Conservation (phyloP, 2,329 filamentous ascomycete species). For the Fusarium dlaminii region DNA sequence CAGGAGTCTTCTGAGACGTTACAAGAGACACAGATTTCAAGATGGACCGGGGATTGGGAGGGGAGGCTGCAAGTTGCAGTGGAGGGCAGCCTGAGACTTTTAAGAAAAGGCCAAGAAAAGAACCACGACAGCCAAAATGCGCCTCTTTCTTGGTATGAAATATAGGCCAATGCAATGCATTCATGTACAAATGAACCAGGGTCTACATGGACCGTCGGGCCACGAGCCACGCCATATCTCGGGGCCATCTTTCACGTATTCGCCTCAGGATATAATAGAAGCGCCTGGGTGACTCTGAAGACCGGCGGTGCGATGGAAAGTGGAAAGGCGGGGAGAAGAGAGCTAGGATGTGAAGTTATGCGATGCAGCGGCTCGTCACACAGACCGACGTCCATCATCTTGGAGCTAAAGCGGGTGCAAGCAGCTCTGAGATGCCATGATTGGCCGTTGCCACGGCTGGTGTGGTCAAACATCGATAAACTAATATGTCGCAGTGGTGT, state of each 20-base stretch:
- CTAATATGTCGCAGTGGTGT: conserved; percentile 17
- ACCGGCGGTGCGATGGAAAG: conserved; percentile 27
- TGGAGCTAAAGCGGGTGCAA: conserved; percentile 21
- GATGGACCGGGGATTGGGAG: conserved; percentile 23
- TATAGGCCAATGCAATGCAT: conserved; percentile 30
- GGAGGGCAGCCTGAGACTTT: conserved; percentile 31
- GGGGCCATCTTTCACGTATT: conserved; percentile 15
- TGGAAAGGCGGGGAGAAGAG: conserved; percentile 25
- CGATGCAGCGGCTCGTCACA: conserved; percentile 36
- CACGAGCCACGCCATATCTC: conserved; percentile 34
- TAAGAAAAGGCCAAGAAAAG: conserved; percentile 34
- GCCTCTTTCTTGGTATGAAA: conserved; percentile 19
- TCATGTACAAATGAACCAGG: conserved; percentile 20
- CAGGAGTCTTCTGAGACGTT: conserved; percentile 35
- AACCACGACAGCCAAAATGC: conserved; percentile 25
- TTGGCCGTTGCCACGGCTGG: conserved; percentile 9
- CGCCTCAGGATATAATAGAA: conserved; percentile 18
- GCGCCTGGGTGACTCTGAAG: conserved; percentile 17
- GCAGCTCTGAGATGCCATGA: conserved; percentile 9
- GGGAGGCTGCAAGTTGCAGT: conserved; percentile 25
- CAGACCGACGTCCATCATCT: conserved; percentile 21
- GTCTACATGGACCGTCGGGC: conserved; percentile 29
- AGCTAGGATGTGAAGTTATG: conserved; percentile 28
- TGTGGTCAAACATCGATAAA: conserved; percentile 29
- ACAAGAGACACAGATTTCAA: conserved; percentile 28